phyloP scores from a whole-genome alignment of 345 rosid species.

The Eucalyptus erythrocorys region DNA sequence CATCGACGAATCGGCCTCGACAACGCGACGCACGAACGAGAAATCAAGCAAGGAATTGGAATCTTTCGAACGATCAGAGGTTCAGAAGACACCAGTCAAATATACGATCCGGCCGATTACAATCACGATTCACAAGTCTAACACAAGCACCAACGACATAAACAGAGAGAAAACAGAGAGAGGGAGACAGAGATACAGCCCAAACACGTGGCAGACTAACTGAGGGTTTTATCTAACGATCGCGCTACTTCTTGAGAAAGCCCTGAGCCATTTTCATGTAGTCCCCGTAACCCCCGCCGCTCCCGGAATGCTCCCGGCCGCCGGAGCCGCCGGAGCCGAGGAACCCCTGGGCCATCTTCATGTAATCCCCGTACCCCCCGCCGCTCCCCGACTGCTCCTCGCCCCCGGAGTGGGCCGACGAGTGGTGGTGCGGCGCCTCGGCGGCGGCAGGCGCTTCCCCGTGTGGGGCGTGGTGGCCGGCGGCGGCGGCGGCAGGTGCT shows the following conservation, averaged over 20 bases:
- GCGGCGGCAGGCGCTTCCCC: background rate
- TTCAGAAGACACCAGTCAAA: background rate
- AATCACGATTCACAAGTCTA: background rate
- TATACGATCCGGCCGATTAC: background rate
- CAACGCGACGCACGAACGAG: background rate
- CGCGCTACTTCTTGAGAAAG: background rate
- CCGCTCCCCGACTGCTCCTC: background rate
- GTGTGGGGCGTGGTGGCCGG: background rate
- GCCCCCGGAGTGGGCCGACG: background rate
- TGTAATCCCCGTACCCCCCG: slow-evolving; percentile 3
- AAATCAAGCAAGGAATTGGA: background rate
- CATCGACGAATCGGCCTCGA: background rate
- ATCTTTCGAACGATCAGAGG: background rate
- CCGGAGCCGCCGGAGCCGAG: background rate
- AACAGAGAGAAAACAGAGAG: background rate
- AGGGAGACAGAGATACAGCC: rapidly evolving
- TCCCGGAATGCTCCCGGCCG: background rate
- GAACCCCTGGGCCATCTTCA: slow-evolving; percentile 10
- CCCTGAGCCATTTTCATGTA: slow-evolving; percentile 11
- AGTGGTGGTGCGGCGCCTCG: background rate
- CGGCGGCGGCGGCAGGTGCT: background rate
- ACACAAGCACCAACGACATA: background rate
- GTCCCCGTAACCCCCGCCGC: slow-evolving; percentile 1
- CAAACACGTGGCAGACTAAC: background rate
- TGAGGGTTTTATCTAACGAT: background rate